Evolutionary conservation across 192 early-diverging fungal genomes (phyloP), one percentile per base, ranked within the genome.

Genomic region (Umbelopsis sp.): DNA sequence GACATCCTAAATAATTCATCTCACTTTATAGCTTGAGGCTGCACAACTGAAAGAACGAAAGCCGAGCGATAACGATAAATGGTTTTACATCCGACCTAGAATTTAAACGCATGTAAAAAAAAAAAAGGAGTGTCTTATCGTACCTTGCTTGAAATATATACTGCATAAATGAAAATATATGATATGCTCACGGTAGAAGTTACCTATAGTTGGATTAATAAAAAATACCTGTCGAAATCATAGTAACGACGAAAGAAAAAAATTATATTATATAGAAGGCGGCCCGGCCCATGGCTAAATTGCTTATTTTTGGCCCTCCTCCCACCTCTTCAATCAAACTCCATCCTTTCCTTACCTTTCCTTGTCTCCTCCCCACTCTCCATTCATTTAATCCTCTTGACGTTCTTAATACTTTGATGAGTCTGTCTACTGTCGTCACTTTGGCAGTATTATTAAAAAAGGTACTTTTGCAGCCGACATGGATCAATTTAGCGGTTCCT

Each of bases 381-480:
- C 55, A 61, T 61, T 61, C 55, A 27, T 61, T 61, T 61, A 61
- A 27, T 61, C 37, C 25, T 61, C 20, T 25, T 27, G 27, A 35
- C 55, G 33, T 23, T 18, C 25, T 33, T 61, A 12, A n/a, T 51
- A 33, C 23, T 30, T 61, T 61, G 55, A 61, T 61, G 55, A 61
- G 55, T 61, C 30, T 61, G 33, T 61, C 55, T 16, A 35, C 55
- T 30, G 55, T 61, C 30, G 27, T 61, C 4, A 61, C 55, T 22
- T 30, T 61, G 33, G 55, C 55, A 16, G 27, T 61, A 4, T 6
- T 61, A 35, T 35, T 61, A 35, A 61, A 61, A 61, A 61, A 61
- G 55, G 55, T 61, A 61, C 55, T 15, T 49, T 49, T 10, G 18
- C 33, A 18, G 12, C 23, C 30, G 55, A 30, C 55, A 4, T n/a